Percentiles rank a stretch among this genome's conserved stretches.
phyloP scores from a whole-genome alignment of 1,139 yeast species.

The Taiozyma sp. region DNA sequence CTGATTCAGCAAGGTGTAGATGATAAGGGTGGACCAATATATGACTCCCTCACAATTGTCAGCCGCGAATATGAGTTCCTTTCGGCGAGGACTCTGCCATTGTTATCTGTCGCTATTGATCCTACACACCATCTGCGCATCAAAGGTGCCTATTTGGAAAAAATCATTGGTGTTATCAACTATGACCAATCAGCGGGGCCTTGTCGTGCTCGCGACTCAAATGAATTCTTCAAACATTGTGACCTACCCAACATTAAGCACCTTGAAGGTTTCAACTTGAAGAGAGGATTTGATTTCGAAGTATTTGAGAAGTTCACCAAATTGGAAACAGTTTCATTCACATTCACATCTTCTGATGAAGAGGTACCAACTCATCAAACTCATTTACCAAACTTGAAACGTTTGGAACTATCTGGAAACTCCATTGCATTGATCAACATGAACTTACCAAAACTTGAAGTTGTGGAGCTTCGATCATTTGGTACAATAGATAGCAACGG shows the following conservation, averaged over 20 bases:
- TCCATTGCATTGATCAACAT: constrained; percentile 1
- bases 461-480: neutral
- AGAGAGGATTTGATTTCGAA: constrained; percentile 1
- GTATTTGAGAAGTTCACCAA: neutral
- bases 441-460: constrained; percentile 3
- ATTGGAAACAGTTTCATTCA: neutral
- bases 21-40: neutral
- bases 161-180: constrained; percentile 1
- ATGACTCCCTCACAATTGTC: constrained; percentile 1
- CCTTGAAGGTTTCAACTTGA: neutral
- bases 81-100: constrained; percentile 1
- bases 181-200: constrained; percentile 1
- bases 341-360: neutral
- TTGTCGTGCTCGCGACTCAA: neutral
- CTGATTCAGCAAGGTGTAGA: constrained; percentile 1
- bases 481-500: neutral
- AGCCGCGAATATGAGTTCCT: constrained; percentile 1
- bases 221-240: neutral
- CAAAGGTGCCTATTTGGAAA: neutral
- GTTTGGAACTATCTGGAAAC: constrained; percentile 1
- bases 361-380: neutral
- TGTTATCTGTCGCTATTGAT: constrained; percentile 2
- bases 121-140: constrained; percentile 1
- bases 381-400: neutral
- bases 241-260: neutral